Conservation (phyloP, 2,329 filamentous ascomycete genomes). For the Lithohypha guttulata region DNA sequence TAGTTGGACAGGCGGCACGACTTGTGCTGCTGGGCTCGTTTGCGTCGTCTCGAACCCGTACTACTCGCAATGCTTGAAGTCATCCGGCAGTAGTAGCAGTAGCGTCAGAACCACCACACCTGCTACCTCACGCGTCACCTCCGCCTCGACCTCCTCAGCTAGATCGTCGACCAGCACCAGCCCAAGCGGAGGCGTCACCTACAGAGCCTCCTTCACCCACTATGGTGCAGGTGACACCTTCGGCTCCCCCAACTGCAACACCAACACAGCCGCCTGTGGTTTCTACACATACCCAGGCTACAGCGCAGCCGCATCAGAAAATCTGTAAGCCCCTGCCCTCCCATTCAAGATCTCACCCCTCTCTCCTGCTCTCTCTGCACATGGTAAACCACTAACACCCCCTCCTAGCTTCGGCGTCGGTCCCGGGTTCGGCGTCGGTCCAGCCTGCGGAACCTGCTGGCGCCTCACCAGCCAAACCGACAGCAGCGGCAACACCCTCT, state of each 20-base stretch:
- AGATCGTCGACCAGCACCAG: constrained; percentile 10
- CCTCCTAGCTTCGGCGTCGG: constrained; percentile 24
- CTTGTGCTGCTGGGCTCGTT: constrained; percentile 26
- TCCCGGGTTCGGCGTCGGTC: constrained; percentile 28
- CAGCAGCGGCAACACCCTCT: constrained; percentile 17
- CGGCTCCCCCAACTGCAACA: constrained; percentile 28
- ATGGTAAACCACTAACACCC: neutral
- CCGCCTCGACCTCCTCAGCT: constrained; percentile 8
- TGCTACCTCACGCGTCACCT: constrained; percentile 2
- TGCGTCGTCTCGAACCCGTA: constrained; percentile 27
- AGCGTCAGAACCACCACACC: neutral
- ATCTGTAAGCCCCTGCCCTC: constrained; percentile 22
- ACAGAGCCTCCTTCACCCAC: constrained; percentile 27
- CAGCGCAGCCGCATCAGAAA: constrained; percentile 30
- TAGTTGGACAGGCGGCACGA: constrained; percentile 27
- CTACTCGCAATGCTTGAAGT: constrained; percentile 30
- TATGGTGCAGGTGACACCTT: constrained; percentile 27
- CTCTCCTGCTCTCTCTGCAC: neutral
- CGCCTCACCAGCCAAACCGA: constrained; percentile 29
- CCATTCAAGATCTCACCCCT: neutral
- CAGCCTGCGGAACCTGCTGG: constrained; percentile 32
- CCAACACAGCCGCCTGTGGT: constrained; percentile 28
- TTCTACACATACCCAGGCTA: constrained; percentile 27
- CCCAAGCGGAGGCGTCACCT: constrained; percentile 9
- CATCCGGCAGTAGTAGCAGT: constrained; percentile 5